Evolutionary conservation across 1,284 basidiomycete genomes (phyloP).

Genomic region (Wallemia hederae): DNA sequence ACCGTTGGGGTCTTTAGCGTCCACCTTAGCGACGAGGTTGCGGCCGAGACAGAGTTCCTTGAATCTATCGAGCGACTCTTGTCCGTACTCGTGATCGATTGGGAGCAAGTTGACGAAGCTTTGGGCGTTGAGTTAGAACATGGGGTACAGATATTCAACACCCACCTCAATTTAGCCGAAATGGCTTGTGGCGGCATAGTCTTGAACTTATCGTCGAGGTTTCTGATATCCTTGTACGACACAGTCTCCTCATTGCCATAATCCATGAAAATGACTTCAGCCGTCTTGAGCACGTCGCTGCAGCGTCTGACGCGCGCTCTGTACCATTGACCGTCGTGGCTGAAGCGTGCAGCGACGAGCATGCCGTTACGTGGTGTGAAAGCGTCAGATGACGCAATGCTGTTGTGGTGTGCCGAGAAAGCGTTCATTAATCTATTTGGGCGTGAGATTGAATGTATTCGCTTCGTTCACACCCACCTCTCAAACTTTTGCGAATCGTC

Average conservation of each 20-base stretch:
- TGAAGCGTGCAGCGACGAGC: constrained; percentile 45
- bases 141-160: neutral
- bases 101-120: constrained; percentile 61
- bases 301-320: constrained; percentile 57
- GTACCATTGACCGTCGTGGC: constrained; percentile 65
- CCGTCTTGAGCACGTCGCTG: constrained; percentile 57
- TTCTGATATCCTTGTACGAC: constrained; percentile 35
- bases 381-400: constrained; percentile 27
- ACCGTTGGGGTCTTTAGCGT: constrained; percentile 33
- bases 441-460: constrained; percentile 3
- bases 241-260: constrained; percentile 60
- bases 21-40: constrained; percentile 66
- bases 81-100: constrained; percentile 49
- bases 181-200: constrained; percentile 36
- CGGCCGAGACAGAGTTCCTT: constrained; percentile 40
- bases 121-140: neutral
- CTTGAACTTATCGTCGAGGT: constrained; percentile 59
- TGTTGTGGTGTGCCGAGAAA: constrained; percentile 55
- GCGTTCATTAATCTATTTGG: constrained; percentile 61
- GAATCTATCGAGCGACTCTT: constrained; percentile 61
- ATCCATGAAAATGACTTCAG: constrained; percentile 42
- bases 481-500: constrained; percentile 27
- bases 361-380: constrained; percentile 59
- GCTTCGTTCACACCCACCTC: constrained; percentile 5
- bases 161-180: constrained; percentile 16